Base-by-base conservation (phyloP, 495 filamentous ascomycete genomes). In the Penicillium diatomitis region DNA sequence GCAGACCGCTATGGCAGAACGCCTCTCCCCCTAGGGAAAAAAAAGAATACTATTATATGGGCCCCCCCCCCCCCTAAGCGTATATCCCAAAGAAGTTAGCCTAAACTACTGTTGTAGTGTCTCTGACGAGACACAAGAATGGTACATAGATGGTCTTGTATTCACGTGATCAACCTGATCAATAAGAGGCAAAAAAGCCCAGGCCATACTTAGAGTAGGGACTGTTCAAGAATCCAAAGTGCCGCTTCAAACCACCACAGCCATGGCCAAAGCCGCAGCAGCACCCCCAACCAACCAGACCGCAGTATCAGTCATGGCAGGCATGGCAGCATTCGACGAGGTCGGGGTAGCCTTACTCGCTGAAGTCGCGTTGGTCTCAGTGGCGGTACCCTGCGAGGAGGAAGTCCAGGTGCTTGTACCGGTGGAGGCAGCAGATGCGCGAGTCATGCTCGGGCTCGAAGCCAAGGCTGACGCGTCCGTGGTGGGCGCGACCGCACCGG, bases 201-300 rank as follows among this genome's bases (percentile, higher is more conserved):
- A 20, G 20, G 20, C 20, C 20, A 20, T 20, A 20, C 20, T 2
- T 20, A 20, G 20, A 20, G 20, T 20, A 2, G 20, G 0, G 20
- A 20, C 20, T 2, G 20, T 20, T 20, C 20, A 20, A 20, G 20
- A 20, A 20, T 20, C 20, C 20, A 20, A 20, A 20, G 1, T 20
- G 20, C 20, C 20, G 20, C 20, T 1, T 20, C 20, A 20, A 20
- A 20, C 20, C 20, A 20, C 20, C 20, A 32, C 42, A 12, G n/a
- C 44, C 37, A 52, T 20, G n/a, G 44, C 50, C 38, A 52, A 12
- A 10, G 50, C 54, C 36, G 49, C 53, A 3, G 54, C 54, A 39
- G 51, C 49, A 40, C 54, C 54, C 4, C 54, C 50, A 44, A 44
- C 54, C 33, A 48, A 39, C 54, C 50, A 56, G 35, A 50, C 46